Conservation (phyloP, 345 rosid species). For the Aquilaria sinensis region DNA sequence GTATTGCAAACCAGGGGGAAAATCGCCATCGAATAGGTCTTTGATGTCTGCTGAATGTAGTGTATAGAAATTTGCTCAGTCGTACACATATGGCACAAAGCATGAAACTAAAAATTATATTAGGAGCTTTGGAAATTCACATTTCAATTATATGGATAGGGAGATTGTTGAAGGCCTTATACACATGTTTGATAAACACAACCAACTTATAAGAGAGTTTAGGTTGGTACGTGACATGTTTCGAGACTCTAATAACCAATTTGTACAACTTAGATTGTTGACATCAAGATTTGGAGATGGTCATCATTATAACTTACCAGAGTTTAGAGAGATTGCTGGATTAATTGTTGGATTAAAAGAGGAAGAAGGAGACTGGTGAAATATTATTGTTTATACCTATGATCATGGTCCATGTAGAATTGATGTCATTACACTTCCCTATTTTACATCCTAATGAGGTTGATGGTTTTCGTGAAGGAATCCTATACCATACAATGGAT, state of each 20-base stretch:
- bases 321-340: neutral
- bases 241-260: neutral
- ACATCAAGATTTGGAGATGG: neutral
- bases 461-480: neutral
- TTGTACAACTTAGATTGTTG: neutral
- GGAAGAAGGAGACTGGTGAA: neutral
- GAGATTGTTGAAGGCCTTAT: neutral
- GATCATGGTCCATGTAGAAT: neutral
- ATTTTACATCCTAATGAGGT: neutral
- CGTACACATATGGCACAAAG: neutral
- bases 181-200: neutral
- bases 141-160: neutral
- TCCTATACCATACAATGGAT: neutral
- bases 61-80: neutral
- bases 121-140: neutral
- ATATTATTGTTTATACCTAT: too few relatives aligned
- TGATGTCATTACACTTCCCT: neutral
- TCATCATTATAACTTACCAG: neutral
- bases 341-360: neutral
- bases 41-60: too few relatives aligned
- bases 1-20: too few relatives aligned
- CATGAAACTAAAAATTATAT: neutral
- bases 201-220: neutral
- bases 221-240: too few relatives aligned
- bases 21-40: too few relatives aligned